Evolutionary conservation across 148 eudicot species (phyloP).

Genomic region (Diospyros kaki): DNA sequence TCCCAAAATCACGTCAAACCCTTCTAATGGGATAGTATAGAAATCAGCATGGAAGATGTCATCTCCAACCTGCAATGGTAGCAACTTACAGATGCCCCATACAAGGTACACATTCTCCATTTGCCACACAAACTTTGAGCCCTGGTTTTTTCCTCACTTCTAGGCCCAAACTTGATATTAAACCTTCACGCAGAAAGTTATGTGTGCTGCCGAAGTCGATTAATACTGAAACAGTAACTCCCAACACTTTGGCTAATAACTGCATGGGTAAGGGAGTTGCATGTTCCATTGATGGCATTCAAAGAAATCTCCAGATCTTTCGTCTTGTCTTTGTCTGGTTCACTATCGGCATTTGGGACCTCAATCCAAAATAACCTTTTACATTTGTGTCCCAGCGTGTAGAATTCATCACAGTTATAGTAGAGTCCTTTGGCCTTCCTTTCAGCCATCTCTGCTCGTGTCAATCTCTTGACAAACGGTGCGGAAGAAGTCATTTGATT

Average conservation of each 20-base stretch:
- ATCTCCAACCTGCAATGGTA: not conserved
- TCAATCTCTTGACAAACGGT: not conserved
- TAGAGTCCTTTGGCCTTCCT: not conserved
- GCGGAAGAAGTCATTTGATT: not conserved
- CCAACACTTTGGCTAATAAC: not conserved
- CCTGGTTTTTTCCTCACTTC: not conserved
- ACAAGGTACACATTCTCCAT: not conserved
- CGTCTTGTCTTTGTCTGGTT: not conserved
- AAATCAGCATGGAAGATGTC: not conserved
- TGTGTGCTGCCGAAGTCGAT: not conserved
- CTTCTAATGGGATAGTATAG: not conserved
- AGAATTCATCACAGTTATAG: not conserved
- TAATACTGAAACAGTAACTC: not conserved
- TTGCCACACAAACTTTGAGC: not conserved
- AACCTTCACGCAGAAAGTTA: not conserved
- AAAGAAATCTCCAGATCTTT: not conserved
- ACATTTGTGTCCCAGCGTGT: not conserved
- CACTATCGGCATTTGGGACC: not conserved
- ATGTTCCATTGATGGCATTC: not conserved
- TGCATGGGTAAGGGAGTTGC: not conserved
- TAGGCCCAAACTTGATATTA: not conserved
- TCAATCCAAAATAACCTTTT: not conserved
- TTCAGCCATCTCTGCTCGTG: not conserved
- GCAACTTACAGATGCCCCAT: not conserved
- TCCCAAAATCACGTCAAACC: not conserved